Conservation (phyloP, 73 alveolate genomes). For the Paramecium primaurelia region DNA sequence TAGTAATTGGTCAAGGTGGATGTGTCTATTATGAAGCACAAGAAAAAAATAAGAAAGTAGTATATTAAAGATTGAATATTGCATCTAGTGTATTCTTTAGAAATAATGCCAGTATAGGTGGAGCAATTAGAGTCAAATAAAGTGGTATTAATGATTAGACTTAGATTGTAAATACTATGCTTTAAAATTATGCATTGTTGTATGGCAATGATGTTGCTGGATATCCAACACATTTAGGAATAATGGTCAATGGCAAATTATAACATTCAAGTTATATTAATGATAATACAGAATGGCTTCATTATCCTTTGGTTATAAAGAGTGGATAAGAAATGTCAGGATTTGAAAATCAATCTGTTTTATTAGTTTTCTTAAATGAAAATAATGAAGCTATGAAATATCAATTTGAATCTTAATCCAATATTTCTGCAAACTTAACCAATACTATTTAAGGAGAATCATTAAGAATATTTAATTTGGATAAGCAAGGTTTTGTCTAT, state of each 20-base stretch:
- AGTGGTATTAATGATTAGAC: neutral
- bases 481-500: neutral
- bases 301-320: neutral
- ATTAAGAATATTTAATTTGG: neutral
- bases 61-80: constrained; percentile 20
- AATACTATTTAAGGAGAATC: constrained; percentile 46
- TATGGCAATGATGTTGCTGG: constrained; percentile 51
- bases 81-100: constrained; percentile 15
- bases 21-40: constrained; percentile 6
- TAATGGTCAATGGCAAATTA: neutral
- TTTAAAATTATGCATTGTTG: constrained; percentile 14
- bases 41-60: neutral
- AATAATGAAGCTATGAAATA: neutral
- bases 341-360: constrained; percentile 11
- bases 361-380: neutral
- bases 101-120: constrained; percentile 58
- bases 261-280: neutral
- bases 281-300: constrained; percentile 27
- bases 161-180: neutral
- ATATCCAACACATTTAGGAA: constrained; percentile 23
- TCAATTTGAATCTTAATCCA: neutral
- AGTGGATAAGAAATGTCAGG: constrained; percentile 16
- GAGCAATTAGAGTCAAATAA: constrained; percentile 49
- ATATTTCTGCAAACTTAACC: neutral
- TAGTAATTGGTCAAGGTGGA: constrained; percentile 17